Conservation (phyloP, 1,284 basidiomycete genomes). For the Volvariella volvacea region DNA sequence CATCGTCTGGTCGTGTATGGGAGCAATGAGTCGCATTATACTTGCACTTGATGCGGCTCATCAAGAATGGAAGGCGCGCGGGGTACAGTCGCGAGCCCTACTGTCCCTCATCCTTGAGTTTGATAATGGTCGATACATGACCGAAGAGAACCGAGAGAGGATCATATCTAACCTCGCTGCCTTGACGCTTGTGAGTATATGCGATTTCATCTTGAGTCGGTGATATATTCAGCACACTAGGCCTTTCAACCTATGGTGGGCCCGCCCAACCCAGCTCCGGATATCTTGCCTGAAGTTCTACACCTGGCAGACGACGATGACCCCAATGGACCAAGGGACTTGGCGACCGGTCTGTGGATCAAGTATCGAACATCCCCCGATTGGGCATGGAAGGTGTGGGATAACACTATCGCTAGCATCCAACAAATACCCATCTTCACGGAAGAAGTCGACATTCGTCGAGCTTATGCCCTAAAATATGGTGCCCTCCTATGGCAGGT, state of each 20-base stretch:
- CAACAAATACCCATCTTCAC: constrained; percentile 57
- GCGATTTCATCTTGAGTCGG: not conserved
- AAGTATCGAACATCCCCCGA: constrained; percentile 63
- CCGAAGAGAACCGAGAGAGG: constrained; percentile 45
- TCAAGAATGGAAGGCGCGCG: constrained; percentile 53
- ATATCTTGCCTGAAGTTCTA: constrained; percentile 60
- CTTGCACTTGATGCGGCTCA: constrained; percentile 56
- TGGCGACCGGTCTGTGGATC: constrained; percentile 74
- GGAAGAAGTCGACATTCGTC: constrained; percentile 35
- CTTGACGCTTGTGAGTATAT: constrained; percentile 48
- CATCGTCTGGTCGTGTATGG: constrained; percentile 72
- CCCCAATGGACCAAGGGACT: constrained; percentile 52
- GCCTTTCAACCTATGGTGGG: constrained; percentile 39
- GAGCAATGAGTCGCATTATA: constrained; percentile 48
- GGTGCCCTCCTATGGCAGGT: constrained; percentile 63
- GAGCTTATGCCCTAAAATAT: constrained; percentile 53
- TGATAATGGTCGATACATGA: constrained; percentile 51
- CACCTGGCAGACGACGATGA: constrained; percentile 50
- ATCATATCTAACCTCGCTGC: constrained; percentile 51
- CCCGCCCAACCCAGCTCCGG: constrained; percentile 45
- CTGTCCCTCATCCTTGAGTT: constrained; percentile 56
- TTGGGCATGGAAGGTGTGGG: constrained; percentile 78
- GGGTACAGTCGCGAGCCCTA: constrained; percentile 56
- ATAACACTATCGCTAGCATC: constrained; percentile 65
- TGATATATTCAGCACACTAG: constrained; percentile 18